Evolutionary conservation across 768 basidiomycete species (phyloP).

Genomic region (Amanita fuliginea): DNA sequence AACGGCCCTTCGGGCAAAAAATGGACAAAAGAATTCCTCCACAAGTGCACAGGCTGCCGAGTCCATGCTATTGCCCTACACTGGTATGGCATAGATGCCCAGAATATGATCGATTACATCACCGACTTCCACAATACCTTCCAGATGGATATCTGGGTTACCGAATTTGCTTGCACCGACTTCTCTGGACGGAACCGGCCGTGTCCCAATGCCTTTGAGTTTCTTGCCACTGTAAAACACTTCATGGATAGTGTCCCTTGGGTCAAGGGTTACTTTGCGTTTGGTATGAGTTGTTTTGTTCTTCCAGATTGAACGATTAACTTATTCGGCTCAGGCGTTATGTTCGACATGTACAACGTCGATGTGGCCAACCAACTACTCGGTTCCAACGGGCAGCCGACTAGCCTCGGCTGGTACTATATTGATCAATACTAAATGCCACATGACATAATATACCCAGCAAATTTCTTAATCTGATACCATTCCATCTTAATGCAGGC

Average conservation of each 20-base stretch:
- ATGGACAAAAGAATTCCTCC: constrained; percentile 59
- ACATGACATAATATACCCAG: background rate
- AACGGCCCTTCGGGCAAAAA: constrained; percentile 40
- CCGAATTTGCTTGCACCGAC: constrained; percentile 67
- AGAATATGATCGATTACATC: constrained; percentile 43
- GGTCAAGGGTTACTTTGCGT: constrained; percentile 37
- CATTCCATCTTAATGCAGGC: background rate
- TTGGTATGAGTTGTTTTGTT: constrained; percentile 35
- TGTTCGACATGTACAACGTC: constrained; percentile 47
- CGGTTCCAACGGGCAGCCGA: constrained; percentile 32
- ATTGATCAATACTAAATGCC: constrained; percentile 19
- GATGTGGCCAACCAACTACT: constrained; percentile 45
- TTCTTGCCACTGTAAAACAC: constrained; percentile 31
- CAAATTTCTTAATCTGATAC: background rate
- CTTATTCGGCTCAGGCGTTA: constrained; percentile 29
- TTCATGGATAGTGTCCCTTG: constrained; percentile 35
- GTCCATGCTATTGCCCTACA: constrained; percentile 52
- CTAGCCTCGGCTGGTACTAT: constrained; percentile 38
- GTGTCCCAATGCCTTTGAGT: constrained; percentile 33
- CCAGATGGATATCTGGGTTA: constrained; percentile 38
- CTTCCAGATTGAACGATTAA: background rate
- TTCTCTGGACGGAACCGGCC: constrained; percentile 35
- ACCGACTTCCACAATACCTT: constrained; percentile 33
- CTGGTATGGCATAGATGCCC: constrained; percentile 46
- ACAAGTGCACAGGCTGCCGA: constrained; percentile 36